phyloP scores from a whole-genome alignment of 2,329 filamentous ascomycete genomes.

The Colletotrichum acutatum region DNA sequence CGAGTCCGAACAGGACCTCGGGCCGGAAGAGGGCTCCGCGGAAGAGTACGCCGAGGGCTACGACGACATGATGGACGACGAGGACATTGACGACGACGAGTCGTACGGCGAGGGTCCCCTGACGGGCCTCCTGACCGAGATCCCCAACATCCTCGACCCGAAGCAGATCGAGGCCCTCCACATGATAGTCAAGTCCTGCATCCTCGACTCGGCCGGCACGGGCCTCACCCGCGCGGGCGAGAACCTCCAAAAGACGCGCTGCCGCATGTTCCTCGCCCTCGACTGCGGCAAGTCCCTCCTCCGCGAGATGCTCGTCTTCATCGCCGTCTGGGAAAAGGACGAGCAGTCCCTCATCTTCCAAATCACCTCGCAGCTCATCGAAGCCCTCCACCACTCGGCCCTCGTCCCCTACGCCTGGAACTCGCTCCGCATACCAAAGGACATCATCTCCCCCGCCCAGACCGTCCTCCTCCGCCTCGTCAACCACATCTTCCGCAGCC shows the following conservation, averaged over 20 bases:
- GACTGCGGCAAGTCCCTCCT: conserved; percentile 92
- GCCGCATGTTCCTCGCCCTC: conserved; percentile 87
- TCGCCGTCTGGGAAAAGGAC: conserved; percentile 95
- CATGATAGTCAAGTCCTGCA: conserved; percentile 97
- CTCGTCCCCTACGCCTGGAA: conserved; percentile 94
- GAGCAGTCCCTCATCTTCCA: conserved; percentile 96
- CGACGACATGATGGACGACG: conserved; percentile 71
- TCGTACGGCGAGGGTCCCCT: conserved; percentile 83
- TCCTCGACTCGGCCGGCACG: conserved; percentile 83
- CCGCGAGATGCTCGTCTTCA: conserved; percentile 92
- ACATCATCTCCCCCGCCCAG: conserved; percentile 95
- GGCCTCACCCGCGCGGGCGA: conserved; percentile 74
- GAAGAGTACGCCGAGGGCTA: conserved; percentile 45
- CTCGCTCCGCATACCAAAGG: conserved; percentile 89
- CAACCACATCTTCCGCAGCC: conserved; percentile 83
- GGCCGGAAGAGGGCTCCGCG: conserved; percentile 51
- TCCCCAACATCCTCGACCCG: conserved; percentile 92
- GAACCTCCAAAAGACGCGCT: conserved; percentile 90
- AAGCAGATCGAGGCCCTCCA: conserved; percentile 96
- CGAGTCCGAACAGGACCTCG: conserved; percentile 60
- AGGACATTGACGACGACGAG: conserved; percentile 78
- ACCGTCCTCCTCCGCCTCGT: conserved; percentile 92
- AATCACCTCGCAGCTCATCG: conserved; percentile 95
- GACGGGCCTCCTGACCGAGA: conserved; percentile 88
- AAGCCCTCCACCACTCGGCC: conserved; percentile 89